phyloP scores from a whole-genome alignment of 352 stramenopile species.

The Phytopythium vexans region DNA sequence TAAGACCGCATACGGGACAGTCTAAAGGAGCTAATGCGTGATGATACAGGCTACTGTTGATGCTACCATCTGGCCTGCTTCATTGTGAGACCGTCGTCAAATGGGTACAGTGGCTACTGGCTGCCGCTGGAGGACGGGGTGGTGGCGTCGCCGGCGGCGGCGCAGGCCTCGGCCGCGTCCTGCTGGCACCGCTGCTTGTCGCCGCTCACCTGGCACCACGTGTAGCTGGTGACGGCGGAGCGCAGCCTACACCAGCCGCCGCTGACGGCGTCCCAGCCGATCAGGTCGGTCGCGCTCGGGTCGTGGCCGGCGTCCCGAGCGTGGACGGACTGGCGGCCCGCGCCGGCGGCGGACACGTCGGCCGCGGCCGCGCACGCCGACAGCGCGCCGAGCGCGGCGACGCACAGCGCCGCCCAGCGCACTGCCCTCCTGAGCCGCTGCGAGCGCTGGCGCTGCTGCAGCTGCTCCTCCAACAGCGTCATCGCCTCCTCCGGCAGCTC shows the following conservation, averaged over 20 bases:
- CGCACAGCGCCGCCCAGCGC: not conserved
- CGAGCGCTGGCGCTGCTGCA: too few species aligned
- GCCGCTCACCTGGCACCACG: slow-evolving; percentile 1
- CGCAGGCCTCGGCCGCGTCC: not conserved
- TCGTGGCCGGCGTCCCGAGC: not conserved
- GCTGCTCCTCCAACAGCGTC: slow-evolving; percentile 5
- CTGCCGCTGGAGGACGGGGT: not conserved
- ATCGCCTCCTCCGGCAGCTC: slow-evolving; percentile 6
- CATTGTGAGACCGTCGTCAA: not conserved
- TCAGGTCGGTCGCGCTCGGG: not conserved
- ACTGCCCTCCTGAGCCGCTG: not conserved
- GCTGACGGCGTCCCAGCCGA: slow-evolving; percentile 3
- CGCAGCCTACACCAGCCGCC: slow-evolving; percentile 1
- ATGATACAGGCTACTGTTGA: too few species aligned
- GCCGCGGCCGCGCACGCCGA: slow-evolving; percentile 1
- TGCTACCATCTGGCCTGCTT: too few species aligned
- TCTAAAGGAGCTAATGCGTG: too few species aligned
- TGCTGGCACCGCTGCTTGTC: not conserved
- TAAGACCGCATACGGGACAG: too few species aligned
- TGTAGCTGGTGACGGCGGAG: not conserved
- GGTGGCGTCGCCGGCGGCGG: not conserved
- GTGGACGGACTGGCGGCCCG: not conserved
- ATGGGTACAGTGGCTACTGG: not conserved
- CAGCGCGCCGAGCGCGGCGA: not conserved
- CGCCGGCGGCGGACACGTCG: not conserved